Base-by-base conservation (phyloP, 2,329 filamentous ascomycete species). In the Aspergillus candidus region DNA sequence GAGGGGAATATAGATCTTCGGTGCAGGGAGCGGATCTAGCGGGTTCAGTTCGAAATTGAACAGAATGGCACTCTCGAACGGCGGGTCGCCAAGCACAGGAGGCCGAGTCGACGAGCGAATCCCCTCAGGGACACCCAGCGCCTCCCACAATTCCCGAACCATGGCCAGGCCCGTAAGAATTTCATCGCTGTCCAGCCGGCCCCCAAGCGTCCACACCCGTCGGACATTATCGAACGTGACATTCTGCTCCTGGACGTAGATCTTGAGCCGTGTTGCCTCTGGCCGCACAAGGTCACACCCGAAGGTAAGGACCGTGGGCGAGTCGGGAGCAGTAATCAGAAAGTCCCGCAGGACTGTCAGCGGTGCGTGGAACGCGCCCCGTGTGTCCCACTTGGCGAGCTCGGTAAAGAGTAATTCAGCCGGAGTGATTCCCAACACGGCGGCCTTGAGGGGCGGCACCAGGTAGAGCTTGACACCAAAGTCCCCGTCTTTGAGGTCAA, bases 181-280 rank as follows among this genome's bases (percentile, higher is more conserved):
- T 11, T 48, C 51, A 7, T 43, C 29, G 14, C 37, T 46, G 10
- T 6, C 30, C 2, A 55, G 34, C 29, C 35, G 38, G 8, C 52
- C 52, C 1, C 48, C 55, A 7, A 57, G 46, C 13, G 55, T 55
- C 53, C 52, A 57, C 12, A 50, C 32, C 7, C 49, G 46, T 13
- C 42, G 32, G 13, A 51, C 34, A 14, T 46, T 46, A 6, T 27
- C 47, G 4, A 46, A 29, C 2, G 41, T 37, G n/a, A 57, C 54
- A 11, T 50, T 45, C 4, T 43, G 39, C 10, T 48, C 44, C 11
- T 33, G 32, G 3, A 51, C 14, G 31, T 57, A 57, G 5, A 57
- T 35, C 33, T 57, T 57, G 33, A 57, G 44, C 5, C 55, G 44
- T 11, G 50, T 51, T 15, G 39, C 17, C 1, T 41, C 29, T 5